Base-by-base conservation (phyloP, 768 basidiomycete species). In the Suillus lakei region DNA sequence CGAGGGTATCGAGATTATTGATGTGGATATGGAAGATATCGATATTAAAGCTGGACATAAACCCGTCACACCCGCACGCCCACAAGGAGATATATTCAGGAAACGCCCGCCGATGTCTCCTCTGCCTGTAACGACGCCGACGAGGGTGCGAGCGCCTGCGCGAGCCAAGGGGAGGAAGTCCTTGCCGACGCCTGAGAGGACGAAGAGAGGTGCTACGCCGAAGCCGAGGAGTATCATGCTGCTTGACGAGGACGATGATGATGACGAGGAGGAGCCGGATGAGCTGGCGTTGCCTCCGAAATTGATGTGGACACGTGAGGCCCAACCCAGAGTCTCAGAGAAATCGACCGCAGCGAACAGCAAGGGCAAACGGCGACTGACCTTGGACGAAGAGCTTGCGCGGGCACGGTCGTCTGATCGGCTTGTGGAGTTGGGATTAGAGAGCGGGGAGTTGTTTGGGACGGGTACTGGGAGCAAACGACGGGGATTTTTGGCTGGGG, bases 61-160 rank as follows among this genome's bases (percentile, higher is more conserved):
- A 68, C 38, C 73, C 62, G 10, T 66, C 56, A 36, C 67, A 73
- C 21, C 72, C 70, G 23, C 66, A 63, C 60, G 55, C 64, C 26
- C 64, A 65, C 46, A 6, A 36, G 36, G 71, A 48, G 79, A 83
- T 69, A 32, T 86, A 4, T 89, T 92, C 69, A 82, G 85, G 46
- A 86, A 81, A 66, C 88, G 91, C n/a, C n/a, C n/a, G n/a, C n/a
- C n/a, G n/a, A n/a, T n/a, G n/a, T 91, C 90, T 2, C 92, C 91
- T 1, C 76, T 93, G 70, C 88, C 88, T 15, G 66, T 72, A 8
- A 74, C 76, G 12, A 77, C 81, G 1, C 88, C 90, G 1, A 82
- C 84, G 7, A 85, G 84, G 71, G 86, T 86, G 0, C 81, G 79
- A 0, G 87, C 90, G 4, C 92, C 90, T 1, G 79, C 79, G 13